A percentile compares a stretch with the other conserved stretches of the same genome.
phyloP scores from a whole-genome alignment of 2,329 filamentous ascomycete species.

The Fusarium sp. region DNA sequence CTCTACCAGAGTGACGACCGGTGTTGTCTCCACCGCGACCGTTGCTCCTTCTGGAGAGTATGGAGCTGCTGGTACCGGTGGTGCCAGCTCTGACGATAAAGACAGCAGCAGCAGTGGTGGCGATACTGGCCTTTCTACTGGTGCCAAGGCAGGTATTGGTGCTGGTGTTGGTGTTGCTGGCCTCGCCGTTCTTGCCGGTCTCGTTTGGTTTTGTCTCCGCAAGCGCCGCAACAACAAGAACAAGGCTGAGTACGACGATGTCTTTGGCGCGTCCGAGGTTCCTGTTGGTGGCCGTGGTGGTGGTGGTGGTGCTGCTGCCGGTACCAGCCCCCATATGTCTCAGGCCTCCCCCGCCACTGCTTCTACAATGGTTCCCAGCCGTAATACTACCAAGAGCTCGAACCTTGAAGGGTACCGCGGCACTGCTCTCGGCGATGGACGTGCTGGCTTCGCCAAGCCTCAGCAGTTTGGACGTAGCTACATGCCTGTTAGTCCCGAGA shows the following conservation, averaged over 20 bases:
- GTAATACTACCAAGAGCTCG: constrained; percentile 40
- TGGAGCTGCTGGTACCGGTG: constrained; percentile 34
- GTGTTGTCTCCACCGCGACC: constrained; percentile 48
- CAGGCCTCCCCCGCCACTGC: constrained; percentile 44
- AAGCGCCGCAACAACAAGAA: constrained; percentile 50
- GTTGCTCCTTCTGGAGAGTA: constrained; percentile 45
- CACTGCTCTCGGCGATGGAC: constrained; percentile 56
- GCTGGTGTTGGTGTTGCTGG: constrained; percentile 55
- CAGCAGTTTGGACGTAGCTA: constrained; percentile 52
- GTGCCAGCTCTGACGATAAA: constrained; percentile 17
- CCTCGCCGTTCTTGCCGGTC: constrained; percentile 50
- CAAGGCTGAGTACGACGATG: constrained; percentile 55
- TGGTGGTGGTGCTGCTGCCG: constrained; percentile 22
- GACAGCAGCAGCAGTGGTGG: constrained; percentile 25
- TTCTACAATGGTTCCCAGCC: constrained; percentile 46
- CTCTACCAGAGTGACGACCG: constrained; percentile 51
- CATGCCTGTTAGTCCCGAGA: constrained; percentile 46
- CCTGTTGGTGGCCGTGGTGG: constrained; percentile 54
- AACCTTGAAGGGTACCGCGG: constrained; percentile 55
- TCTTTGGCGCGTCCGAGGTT: constrained; percentile 58
- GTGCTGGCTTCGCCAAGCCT: constrained; percentile 56
- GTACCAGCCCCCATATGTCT: constrained; percentile 51
- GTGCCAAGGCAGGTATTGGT: constrained; percentile 60
- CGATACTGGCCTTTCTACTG: constrained; percentile 54
- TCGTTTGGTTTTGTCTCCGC: constrained; percentile 50